These are phyloP conservation scores for Amylocarpus encephaloides DNA, from an alignment of 2,329 filamentous ascomycete genomes.

Conservation along the genomic window DNA sequence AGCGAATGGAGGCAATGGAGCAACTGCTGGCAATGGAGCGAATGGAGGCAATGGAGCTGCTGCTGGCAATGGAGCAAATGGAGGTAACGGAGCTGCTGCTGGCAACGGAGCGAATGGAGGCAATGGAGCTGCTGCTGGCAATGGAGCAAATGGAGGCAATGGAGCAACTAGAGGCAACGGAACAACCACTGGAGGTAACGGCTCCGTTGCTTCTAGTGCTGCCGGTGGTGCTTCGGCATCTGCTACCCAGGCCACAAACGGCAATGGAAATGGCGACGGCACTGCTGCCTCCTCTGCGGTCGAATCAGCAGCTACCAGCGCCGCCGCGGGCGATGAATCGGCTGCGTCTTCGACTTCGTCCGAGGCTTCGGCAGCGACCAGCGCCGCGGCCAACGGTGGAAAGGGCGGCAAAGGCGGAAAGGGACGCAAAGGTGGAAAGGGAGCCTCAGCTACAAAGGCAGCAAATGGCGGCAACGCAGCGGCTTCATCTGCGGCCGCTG, in stretches of 20 bases:
- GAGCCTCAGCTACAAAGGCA: not conserved
- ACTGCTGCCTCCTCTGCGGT: not conserved
- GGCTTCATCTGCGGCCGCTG: not conserved
- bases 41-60: not conserved
- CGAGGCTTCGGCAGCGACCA: too few relatives aligned
- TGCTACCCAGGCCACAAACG: not conserved
- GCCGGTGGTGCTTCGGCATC: not conserved
- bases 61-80: not conserved
- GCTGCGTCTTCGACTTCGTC: too few relatives aligned
- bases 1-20: not conserved
- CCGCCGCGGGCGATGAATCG: not conserved
- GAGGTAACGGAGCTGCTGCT: not conserved
- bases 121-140: not conserved
- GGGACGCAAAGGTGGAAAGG: conserved; percentile 12
- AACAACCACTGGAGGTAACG: not conserved
- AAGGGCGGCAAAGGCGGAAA: conserved; percentile 1
- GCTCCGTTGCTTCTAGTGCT: not conserved
- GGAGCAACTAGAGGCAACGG: not conserved
- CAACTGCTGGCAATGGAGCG: not conserved
- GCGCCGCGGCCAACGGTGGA: too few relatives aligned
- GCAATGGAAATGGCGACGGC: not conserved
- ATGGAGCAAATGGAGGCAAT: not conserved
- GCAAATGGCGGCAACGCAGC: not conserved
- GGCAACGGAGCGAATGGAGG: not conserved
- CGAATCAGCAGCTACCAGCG: conserved; percentile 1